Evolutionary conservation across 2,329 filamentous ascomycete genomes (phyloP).

Genomic region (Parascedosporium putredinis): DNA sequence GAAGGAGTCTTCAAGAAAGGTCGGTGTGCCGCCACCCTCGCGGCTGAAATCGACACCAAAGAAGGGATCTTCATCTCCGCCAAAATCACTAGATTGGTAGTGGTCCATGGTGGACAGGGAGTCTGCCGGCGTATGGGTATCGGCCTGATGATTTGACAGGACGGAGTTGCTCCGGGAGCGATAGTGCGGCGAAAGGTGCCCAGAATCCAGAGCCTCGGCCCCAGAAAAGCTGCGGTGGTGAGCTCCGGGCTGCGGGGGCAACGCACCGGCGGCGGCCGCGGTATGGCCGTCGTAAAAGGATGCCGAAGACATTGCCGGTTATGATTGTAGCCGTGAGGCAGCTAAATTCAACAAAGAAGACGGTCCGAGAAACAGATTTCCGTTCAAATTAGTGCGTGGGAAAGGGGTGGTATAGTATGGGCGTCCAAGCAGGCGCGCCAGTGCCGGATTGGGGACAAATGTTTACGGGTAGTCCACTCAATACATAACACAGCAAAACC

Average conservation of each 20-base stretch:
- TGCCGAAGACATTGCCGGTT: background rate
- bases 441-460: too few species aligned
- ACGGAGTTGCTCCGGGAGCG: slow-evolving; percentile 8
- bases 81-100: slow-evolving; percentile 39
- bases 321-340: too few species aligned
- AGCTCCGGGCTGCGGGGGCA: background rate
- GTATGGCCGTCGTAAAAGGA: too few species aligned
- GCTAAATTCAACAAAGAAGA: too few species aligned
- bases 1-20: slow-evolving; percentile 30
- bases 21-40: slow-evolving; percentile 30
- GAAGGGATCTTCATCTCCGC: slow-evolving; percentile 38
- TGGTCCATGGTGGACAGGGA: slow-evolving; percentile 36
- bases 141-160: background rate
- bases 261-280: background rate
- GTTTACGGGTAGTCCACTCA: too few species aligned
- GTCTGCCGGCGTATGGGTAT: slow-evolving; percentile 37
- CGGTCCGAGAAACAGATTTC: too few species aligned
- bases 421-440: too few species aligned
- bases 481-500: too few species aligned
- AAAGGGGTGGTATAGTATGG: too few species aligned
- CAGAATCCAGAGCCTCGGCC: background rate
- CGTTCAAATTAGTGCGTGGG: too few species aligned
- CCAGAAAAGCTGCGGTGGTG: background rate
- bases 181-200: slow-evolving; percentile 3
- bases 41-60: slow-evolving; percentile 38